Evolutionary conservation across 805 yeast species (phyloP), one percentile per base, ranked within the genome.

Genomic region (Metschnikowia amazonensis): DNA sequence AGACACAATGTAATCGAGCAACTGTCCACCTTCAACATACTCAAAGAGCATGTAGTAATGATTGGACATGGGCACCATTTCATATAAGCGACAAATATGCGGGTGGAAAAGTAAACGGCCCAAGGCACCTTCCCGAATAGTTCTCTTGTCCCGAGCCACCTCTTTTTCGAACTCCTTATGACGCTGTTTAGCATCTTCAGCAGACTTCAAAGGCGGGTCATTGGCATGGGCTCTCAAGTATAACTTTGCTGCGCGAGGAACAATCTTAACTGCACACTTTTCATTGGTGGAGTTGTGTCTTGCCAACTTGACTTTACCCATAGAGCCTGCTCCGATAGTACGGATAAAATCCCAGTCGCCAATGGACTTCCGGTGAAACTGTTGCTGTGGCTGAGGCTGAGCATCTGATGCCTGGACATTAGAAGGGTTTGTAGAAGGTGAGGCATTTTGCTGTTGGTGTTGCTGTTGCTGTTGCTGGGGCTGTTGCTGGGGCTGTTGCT

Each of bases 221-320:
- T 79, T 75, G 34, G 78, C 76, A 62, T 85, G 90, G 32, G 82
- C 84, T 50, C 89, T 72, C 52, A 82, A 81, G 67, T 84, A 86
- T 8, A 84, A 69, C 55, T 81, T 84, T 5, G 89, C 84, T 5
- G 97, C 97, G 55, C 95, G 73, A 21, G 96, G 95, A 31, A 92
- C 94, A 45, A 92, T 90, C 63, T 92, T 92, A 23, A 92, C 90
- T 0, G 95, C 95, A 67, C 97, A 92, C 11, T 88, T 76, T 56
- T 87, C 90, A 49, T 78, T 80, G 1, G 97, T 88, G 29, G 80
- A 66, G 53, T 86, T 79, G 68, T 90, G 96, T 58, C 81, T 83
- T 1, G 98, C 98, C 32, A 94, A 73, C 67, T 94, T 94, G 41
- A 94, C 99, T 64, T 92, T 95, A 48, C 99, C 99, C 99, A 94